phyloP scores from a whole-genome alignment of 805 yeast species.

The Spathaspora hagerdaliae region DNA sequence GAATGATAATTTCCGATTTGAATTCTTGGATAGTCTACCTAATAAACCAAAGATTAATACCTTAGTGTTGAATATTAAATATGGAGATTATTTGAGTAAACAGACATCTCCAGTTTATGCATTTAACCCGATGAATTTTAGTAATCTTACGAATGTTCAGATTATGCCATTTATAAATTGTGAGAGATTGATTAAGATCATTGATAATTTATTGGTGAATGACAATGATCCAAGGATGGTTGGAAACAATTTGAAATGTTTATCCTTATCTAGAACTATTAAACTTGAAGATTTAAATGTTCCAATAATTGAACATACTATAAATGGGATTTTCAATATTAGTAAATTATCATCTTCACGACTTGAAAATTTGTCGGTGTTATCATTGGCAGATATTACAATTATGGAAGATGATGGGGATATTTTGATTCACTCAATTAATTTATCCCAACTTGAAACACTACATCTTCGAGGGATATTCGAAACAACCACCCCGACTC shows the following conservation, averaged over 20 bases:
- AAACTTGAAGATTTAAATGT: slow-evolving; percentile 3
- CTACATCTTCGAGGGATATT: slow-evolving; percentile 32
- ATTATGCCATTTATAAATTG: slow-evolving; percentile 32
- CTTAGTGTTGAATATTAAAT: slow-evolving; percentile 27
- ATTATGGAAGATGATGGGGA: slow-evolving; percentile 19
- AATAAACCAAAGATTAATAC: slow-evolving; percentile 19
- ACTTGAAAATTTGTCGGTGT: slow-evolving; percentile 12
- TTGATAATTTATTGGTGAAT: slow-evolving; percentile 12
- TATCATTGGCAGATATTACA: slow-evolving; percentile 22
- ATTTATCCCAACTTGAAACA: slow-evolving; percentile 16
- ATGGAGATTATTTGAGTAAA: slow-evolving; percentile 14
- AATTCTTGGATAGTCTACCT: slow-evolving; percentile 27
- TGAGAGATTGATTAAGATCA: slow-evolving; percentile 17
- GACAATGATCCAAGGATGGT: slow-evolving; percentile 3
- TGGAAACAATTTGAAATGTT: slow-evolving; percentile 10
- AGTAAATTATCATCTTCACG: slow-evolving; percentile 8
- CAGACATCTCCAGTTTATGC: slow-evolving; percentile 2
- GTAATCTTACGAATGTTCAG: slow-evolving; percentile 27
- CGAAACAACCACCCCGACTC: slow-evolving; percentile 18
- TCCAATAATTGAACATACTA: not conserved
- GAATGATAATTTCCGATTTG: slow-evolving; percentile 25
- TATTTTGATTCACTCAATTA: slow-evolving; percentile 13
- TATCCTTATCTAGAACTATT: slow-evolving; percentile 19
- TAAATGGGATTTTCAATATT: slow-evolving; percentile 7
- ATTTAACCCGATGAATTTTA: slow-evolving; percentile 12